Conservation (phyloP, 202 grass and related monocot species). For the Schoenoplectus triqueter region DNA sequence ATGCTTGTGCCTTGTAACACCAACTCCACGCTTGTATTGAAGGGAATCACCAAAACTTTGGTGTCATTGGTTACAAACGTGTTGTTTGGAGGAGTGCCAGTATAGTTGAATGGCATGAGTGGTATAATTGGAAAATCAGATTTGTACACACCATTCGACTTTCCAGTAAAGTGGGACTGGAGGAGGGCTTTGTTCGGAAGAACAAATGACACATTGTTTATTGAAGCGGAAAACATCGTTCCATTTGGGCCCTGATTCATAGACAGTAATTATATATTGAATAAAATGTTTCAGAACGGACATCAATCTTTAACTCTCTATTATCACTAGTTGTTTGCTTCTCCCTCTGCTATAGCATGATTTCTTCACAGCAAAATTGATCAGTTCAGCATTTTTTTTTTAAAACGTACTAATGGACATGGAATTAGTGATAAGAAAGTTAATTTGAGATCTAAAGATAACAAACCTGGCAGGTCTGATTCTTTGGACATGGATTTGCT, state of each 20-base stretch:
- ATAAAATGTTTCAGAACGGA: not conserved
- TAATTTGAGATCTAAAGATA: constrained; percentile 11
- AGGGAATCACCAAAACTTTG: constrained; percentile 59
- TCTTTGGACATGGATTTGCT: constrained; percentile 56
- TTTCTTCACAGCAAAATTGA: not conserved
- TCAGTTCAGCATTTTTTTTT: constrained; percentile 7
- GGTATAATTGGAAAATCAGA: constrained; percentile 60
- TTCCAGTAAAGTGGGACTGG: constrained; percentile 48
- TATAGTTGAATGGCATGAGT: constrained; percentile 70
- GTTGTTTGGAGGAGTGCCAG: constrained; percentile 74
- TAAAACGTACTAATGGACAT: constrained; percentile 5
- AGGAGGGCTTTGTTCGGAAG: constrained; percentile 70
- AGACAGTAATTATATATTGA: not conserved
- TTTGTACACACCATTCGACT: constrained; percentile 53
- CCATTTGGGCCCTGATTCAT: constrained; percentile 62
- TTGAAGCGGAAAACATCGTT: constrained; percentile 63
- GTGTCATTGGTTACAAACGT: constrained; percentile 66
- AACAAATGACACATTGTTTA: constrained; percentile 83
- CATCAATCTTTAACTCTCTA: not conserved
- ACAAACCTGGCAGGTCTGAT: constrained; percentile 63
- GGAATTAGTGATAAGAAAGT: not conserved
- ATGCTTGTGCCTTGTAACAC: constrained; percentile 93
- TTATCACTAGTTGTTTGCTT: not conserved
- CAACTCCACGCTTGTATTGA: constrained; percentile 59
- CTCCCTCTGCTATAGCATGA: not conserved